Evolutionary conservation across 805 yeast species (phyloP).

Genomic region (Ogataea wickerhamii): DNA sequence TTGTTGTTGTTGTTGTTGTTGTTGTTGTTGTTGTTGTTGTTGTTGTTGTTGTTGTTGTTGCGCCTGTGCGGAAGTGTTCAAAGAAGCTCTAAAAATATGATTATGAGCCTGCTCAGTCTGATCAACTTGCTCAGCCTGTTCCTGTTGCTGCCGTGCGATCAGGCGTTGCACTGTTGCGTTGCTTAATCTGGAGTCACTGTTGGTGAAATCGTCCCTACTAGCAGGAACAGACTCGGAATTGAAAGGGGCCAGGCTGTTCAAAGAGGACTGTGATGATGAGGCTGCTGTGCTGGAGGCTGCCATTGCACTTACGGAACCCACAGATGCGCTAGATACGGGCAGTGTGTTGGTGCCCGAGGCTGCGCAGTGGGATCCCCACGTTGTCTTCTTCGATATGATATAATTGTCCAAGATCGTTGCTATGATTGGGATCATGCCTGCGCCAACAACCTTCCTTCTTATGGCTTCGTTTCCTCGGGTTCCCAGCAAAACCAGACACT

Average conservation of each 20-base stretch:
- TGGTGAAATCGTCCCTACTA: conserved; percentile 6
- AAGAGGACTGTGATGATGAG: conserved; percentile 9
- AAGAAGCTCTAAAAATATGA: background rate
- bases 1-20: background rate
- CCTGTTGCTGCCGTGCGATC: conserved; percentile 8
- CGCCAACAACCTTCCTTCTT: conserved; percentile 80
- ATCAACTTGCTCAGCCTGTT: conserved; percentile 1
- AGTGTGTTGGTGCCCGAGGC: conserved; percentile 9
- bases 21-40: background rate
- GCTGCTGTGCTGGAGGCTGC: conserved; percentile 13
- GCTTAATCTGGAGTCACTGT: conserved; percentile 4
- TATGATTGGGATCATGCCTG: conserved; percentile 86
- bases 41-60: conserved; percentile 1
- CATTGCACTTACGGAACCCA: conserved; percentile 2
- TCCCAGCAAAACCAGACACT: conserved; percentile 86
- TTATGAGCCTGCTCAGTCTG: conserved; percentile 1
- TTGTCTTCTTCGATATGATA: conserved; percentile 35
- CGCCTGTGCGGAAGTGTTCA: background rate
- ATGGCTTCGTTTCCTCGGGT: conserved; percentile 89
- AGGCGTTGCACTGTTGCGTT: conserved; percentile 3
- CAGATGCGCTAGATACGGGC: conserved; percentile 4
- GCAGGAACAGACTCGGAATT: conserved; percentile 5
- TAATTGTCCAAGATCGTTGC: conserved; percentile 92
- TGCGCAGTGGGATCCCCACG: conserved; percentile 17
- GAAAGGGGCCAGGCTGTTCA: conserved; percentile 11